Conservation (phyloP, 73 alveolate genomes). For the Urostyla sp. region DNA sequence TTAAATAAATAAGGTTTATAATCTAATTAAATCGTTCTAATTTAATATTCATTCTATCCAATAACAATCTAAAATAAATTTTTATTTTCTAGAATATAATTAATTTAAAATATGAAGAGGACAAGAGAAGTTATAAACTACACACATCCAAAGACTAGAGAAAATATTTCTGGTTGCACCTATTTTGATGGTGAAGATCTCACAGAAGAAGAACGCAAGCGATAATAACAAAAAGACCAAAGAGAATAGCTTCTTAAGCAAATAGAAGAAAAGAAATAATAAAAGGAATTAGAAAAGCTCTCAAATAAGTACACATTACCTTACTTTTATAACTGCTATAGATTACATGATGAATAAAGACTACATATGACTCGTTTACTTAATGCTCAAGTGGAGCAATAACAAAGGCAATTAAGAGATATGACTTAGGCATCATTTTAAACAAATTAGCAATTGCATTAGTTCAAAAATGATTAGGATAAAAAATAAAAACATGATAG, state of each 20-base stretch:
- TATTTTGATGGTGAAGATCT: conserved; percentile 54
- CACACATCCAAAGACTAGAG: conserved; percentile 39
- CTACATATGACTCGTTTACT: conserved; percentile 19
- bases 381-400: conserved; percentile 11
- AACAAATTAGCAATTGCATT: conserved; percentile 9
- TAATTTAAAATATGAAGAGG: conserved; percentile 49
- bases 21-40: not conserved
- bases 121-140: conserved; percentile 36
- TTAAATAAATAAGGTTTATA: not conserved
- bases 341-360: conserved; percentile 38
- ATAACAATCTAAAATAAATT: too few species aligned
- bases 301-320: not conserved
- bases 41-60: too few species aligned
- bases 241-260: conserved; percentile 35
- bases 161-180: conserved; percentile 49
- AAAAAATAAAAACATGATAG: not conserved
- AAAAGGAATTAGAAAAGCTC: conserved; percentile 21
- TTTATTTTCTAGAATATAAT: not conserved
- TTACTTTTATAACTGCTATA: not conserved
- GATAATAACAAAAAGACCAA: conserved; percentile 23
- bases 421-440: conserved; percentile 47
- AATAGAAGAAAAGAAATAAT: conserved; percentile 52
- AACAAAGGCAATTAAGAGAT: conserved; percentile 4
- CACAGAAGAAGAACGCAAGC: conserved; percentile 33
- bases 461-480: conserved; percentile 22